Percentiles rank a stretch among this genome's conserved stretches.
Evolutionary conservation across 257 asterid genomes (phyloP).

Genomic region (Penstemon barbatus): DNA sequence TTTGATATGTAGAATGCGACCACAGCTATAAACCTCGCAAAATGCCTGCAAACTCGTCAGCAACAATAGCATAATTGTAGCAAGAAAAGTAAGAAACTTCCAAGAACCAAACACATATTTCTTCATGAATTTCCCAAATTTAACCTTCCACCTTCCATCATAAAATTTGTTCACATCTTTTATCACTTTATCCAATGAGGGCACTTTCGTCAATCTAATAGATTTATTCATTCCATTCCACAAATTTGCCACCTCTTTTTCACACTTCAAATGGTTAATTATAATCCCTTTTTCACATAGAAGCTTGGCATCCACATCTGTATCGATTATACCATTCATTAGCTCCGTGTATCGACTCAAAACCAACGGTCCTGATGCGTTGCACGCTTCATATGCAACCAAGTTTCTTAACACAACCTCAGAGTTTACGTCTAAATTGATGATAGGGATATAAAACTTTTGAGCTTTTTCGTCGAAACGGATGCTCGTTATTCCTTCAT

Average conservation of each 20-base stretch:
- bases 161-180: constrained; percentile 61
- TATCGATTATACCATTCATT: constrained; percentile 69
- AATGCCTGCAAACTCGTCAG: constrained; percentile 58
- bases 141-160: constrained; percentile 58
- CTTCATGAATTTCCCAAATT: constrained; percentile 43
- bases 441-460: constrained; percentile 31
- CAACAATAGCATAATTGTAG: constrained; percentile 42
- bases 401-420: constrained; percentile 42
- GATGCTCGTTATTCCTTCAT: constrained; percentile 34
- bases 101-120: constrained; percentile 60
- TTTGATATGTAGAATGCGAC: constrained; percentile 26
- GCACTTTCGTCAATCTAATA: constrained; percentile 61
- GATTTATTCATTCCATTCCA: constrained; percentile 82
- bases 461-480: constrained; percentile 26
- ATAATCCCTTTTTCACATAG: constrained; percentile 59
- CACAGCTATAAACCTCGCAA: constrained; percentile 54
- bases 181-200: constrained; percentile 58
- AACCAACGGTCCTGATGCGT: constrained; percentile 48
- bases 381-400: constrained; percentile 61
- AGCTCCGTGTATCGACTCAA: constrained; percentile 58
- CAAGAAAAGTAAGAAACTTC: constrained; percentile 53
- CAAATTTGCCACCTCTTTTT: constrained; percentile 56
- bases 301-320: constrained; percentile 48
- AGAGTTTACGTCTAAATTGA: constrained; percentile 37
- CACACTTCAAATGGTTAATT: constrained; percentile 65